These are phyloP conservation scores for Lachancea nothofagi DNA, from an alignment of 805 yeast genomes.

Conservation along the genomic window DNA sequence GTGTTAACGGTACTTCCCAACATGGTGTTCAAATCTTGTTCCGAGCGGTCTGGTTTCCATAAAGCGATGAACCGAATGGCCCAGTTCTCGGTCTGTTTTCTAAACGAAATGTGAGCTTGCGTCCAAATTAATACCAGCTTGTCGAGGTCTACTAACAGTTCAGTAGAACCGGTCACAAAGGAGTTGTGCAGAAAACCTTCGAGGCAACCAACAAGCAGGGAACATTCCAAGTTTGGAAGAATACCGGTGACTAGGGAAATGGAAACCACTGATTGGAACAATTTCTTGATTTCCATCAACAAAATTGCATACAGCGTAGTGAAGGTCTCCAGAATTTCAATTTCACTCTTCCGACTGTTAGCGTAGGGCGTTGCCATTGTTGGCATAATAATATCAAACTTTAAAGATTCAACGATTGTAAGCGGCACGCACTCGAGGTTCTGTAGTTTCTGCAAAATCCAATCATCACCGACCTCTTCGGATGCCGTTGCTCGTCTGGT, in stretches of 20 bases:
- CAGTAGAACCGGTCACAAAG: conserved; percentile 8
- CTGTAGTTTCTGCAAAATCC: conserved; percentile 2
- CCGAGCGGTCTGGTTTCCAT: neutral
- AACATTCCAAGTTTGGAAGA: neutral
- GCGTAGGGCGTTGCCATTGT: conserved; percentile 1
- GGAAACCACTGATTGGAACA: conserved; percentile 8
- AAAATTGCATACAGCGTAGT: conserved; percentile 9
- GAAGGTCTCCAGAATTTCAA: conserved; percentile 8
- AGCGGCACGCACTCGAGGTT: conserved; percentile 5
- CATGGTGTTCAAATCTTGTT: neutral
- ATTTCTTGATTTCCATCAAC: conserved; percentile 7
- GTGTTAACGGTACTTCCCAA: neutral
- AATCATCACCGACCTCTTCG: neutral
- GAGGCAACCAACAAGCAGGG: conserved; percentile 6
- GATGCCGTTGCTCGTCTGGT: no score
- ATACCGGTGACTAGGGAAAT: neutral
- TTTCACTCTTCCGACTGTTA: conserved; percentile 5
- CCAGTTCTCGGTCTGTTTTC: neutral
- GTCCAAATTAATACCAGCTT: conserved; percentile 5
- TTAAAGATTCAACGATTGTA: conserved; percentile 5
- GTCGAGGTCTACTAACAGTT: conserved; percentile 11
- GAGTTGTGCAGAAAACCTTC: conserved; percentile 12
- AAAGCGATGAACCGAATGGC: neutral
- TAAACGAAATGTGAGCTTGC: neutral
- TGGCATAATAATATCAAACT: conserved; percentile 6